Base-by-base conservation (phyloP, 2,329 filamentous ascomycete species). In the Ambrosiella cleistominuta region DNA sequence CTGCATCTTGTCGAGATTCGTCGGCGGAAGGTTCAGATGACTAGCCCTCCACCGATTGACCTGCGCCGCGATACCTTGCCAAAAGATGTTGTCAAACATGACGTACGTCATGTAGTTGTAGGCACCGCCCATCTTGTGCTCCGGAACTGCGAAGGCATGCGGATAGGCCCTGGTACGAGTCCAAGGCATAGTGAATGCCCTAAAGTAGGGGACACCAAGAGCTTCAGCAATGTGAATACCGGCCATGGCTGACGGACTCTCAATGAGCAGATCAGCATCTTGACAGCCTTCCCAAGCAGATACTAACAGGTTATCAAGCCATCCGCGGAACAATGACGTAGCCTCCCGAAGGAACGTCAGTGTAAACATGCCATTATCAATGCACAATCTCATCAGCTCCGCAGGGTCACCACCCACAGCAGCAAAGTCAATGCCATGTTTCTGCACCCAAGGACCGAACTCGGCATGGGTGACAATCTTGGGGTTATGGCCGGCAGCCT, bases 121-220 rank as follows among this genome's bases (percentile, higher is more conserved):
- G 0, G 84, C 84, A 27, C 93, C 93, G 57, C 93, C 93, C 82
- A 95, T 88, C 71, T 95, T 96, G 69, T 87, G 83, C 62, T 94
- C 87, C 1, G 89, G 86, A 62, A 94, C 90, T 35, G 91, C 85
- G 70, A 98, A 98, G 0, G 93, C 93, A 69, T 98, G 93, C 1
- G 93, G 93, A 65, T 98, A 98, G 0, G 91, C 89, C 57, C 93
- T 79, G 13, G 93, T 98, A 54, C 90, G 82, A 0, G 93, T 95
- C 93, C 93, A 98, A 0, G 93, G 93, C 93, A 98, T 98, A 15
- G 89, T 95, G 67, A 98, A 98, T 0, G 90, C 91, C 58, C 93
- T 82, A 73, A 97, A 97, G 69, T 98, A 98, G 0, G 93, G 93
- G 50, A 98, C 94, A 12, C 81, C 77, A 1, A 98, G 76, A 27